Evolutionary conservation across 2,329 filamentous ascomycete species (phyloP).

Genomic region (Diplodia intermedia): DNA sequence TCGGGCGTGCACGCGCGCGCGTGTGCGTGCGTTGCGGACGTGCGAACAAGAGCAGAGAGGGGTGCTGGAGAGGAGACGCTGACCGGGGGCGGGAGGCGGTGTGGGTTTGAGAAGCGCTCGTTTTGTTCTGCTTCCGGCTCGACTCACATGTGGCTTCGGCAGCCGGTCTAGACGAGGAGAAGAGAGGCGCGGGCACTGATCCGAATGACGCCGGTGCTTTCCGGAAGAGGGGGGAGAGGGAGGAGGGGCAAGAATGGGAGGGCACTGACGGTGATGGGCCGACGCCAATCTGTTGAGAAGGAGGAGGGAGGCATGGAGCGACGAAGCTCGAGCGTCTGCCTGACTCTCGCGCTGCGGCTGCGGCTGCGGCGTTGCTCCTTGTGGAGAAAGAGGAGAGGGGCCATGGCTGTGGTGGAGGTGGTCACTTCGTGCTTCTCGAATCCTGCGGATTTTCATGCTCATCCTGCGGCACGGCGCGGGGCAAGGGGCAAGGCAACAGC

Average conservation of each 20-base stretch:
- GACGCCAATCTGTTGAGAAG: neutral
- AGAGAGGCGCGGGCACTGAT: neutral
- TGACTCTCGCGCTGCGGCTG: neutral
- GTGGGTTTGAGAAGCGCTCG: conserved; percentile 1
- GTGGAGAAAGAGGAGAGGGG: neutral
- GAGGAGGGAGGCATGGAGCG: neutral
- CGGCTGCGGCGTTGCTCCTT: neutral
- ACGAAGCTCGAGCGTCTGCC: neutral
- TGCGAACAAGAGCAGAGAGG: neutral
- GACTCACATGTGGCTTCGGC: neutral
- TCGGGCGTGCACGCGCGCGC: neutral
- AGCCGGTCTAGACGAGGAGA: neutral
- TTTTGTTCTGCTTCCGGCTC: neutral
- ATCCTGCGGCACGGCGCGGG: neutral
- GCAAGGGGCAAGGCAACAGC: neutral
- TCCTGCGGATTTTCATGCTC: neutral
- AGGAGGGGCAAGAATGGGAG: neutral
- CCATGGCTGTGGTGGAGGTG: conserved; percentile 1
- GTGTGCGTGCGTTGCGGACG: neutral
- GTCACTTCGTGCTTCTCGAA: neutral
- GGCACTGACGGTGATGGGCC: neutral
- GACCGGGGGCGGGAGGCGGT: conserved; percentile 28
- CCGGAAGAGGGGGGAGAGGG: neutral
- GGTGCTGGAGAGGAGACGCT: neutral
- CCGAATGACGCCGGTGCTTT: conserved; percentile 1